Base-by-base conservation (phyloP, 805 yeast species). In the Zygoascus bituminiphila region DNA sequence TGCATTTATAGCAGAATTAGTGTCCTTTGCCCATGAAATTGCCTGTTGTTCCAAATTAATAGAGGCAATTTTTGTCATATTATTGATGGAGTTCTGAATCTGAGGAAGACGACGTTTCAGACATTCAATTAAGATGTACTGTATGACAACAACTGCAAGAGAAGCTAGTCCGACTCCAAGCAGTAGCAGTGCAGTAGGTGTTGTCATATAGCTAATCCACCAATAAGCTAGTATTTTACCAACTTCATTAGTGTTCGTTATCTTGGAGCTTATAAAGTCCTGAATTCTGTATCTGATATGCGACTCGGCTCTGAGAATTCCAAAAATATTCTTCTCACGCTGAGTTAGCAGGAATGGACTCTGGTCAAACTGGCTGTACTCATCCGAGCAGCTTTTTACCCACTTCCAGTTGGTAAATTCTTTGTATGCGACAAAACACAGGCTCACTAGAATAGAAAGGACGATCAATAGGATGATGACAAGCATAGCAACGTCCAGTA, bases 151-250 rank as follows among this genome's bases (percentile, higher is more conserved):
- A 1, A 79, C 62, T 0, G 76, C 10, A 0, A 84, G 47, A 0
- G 93, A 93, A 14, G 76, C 65, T 0, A 81, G 4, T 0, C 83
- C 84, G 0, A 86, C 53, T 1, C 75, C 62, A 1, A 86, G 59
- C 0, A 81, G 57, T 0, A 73, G 56, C 1, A 74, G 48, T 0
- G 89, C 76, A 10, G 77, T 70, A 2, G 72, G 65, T 1, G 88
- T 75, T 1, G 77, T 61, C n/a, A 74, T 54, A 59, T 82, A 81
- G 40, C 67, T 68, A 1, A 76, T 46, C 14, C 70, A 47, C 84
- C 84, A 79, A 38, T 66, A 61, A 2, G 54, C 51, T 25, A 61
- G 51, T 4, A 49, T 54, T 7, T 51, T 43, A 24, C 42, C 36
- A 23, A 39, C 23, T 2, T 19, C 15, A 9, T 43, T 35, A 10